These are phyloP conservation scores for Paratinospora sagittata DNA, from an alignment of 164 flowering plant genomes.

Conservation along the genomic window DNA sequence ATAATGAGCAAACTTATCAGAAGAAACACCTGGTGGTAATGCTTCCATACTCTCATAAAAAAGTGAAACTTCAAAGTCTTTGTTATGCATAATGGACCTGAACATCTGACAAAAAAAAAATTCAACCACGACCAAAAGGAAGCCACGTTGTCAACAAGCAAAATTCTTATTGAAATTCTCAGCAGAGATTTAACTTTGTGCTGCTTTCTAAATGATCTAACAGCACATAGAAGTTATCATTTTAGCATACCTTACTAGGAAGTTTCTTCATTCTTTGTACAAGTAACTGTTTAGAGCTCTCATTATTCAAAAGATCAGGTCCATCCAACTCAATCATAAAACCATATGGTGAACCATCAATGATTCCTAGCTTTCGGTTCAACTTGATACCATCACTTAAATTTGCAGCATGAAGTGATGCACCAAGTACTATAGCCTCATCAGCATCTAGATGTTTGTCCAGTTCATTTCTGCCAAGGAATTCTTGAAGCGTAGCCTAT, in stretches of 20 bases:
- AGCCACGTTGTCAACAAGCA: background rate
- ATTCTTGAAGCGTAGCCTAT: slow-evolving; percentile 91
- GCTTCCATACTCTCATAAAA: slow-evolving; percentile 62
- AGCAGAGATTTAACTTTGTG: background rate
- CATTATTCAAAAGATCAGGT: slow-evolving; percentile 60
- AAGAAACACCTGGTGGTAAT: slow-evolving; percentile 75
- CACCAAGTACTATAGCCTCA: slow-evolving; percentile 95
- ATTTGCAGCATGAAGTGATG: slow-evolving; percentile 95
- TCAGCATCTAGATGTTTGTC: slow-evolving; percentile 97
- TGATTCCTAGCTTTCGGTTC: slow-evolving; percentile 91
- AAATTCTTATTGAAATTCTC: background rate
- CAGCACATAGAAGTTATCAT: background rate
- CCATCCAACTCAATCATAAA: slow-evolving; percentile 67
- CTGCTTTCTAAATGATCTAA: background rate
- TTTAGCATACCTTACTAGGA: slow-evolving; percentile 77
- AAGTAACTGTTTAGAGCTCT: slow-evolving; percentile 55
- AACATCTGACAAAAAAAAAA: slow-evolving; percentile 52
- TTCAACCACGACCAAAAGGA: slow-evolving; percentile 6
- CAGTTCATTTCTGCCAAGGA: slow-evolving; percentile 77
- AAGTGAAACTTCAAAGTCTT: slow-evolving; percentile 88
- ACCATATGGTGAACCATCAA: slow-evolving; percentile 94
- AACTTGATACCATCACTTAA: slow-evolving; percentile 97
- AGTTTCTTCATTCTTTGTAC: slow-evolving; percentile 86
- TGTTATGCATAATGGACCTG: slow-evolving; percentile 64
- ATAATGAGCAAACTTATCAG: slow-evolving; percentile 66